Base-by-base conservation (phyloP, 805 yeast species). In the Ogataea populi-albae region DNA sequence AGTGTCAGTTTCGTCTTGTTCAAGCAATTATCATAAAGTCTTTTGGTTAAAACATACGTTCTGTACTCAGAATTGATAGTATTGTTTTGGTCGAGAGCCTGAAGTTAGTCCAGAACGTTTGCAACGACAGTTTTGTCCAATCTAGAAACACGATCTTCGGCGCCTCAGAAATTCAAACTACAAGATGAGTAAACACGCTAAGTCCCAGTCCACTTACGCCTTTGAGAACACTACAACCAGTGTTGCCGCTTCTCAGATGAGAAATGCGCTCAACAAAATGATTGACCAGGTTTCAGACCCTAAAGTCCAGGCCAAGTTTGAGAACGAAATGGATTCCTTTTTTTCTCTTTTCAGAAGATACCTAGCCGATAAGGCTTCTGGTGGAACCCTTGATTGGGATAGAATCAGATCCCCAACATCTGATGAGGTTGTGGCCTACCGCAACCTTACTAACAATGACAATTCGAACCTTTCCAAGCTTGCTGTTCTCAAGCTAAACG, bases 241-340 rank as follows among this genome's bases (percentile, higher is more conserved):
- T 45, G 93, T 88, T 44, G 96, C 98, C 19, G 97, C 98, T 5
- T 83, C 95, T 46, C 97, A 87, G 65, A 93, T 91, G 98, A 81
- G 98, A 60, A 91, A 93, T 62, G 91, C 95, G 2, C 76, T 93
- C 65, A 91, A 91, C 75, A 77, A 75, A 62, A 70, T 91, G 59
- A 81, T 89, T 32, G 98, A 91, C 63, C 73, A 88, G n/a, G 84
- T 86, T 37, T 62, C 66, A 15, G 83, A 71, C 50, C 47, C 61
- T 21, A 70, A 67, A 12, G 54, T 55, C 33, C 76, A 72, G 52
- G 58, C 56, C 43, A 74, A 74, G 50, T 88, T 93, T 56, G 96
- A 91, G 64, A 74, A 72, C 50, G 94, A 89, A 65, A 81, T 91
- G 95, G 98, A 93, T 65, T 79, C 88, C 24, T 93, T 91, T 62